Conservation (phyloP, 331 rosid genomes). For the Arachis monticola region DNA sequence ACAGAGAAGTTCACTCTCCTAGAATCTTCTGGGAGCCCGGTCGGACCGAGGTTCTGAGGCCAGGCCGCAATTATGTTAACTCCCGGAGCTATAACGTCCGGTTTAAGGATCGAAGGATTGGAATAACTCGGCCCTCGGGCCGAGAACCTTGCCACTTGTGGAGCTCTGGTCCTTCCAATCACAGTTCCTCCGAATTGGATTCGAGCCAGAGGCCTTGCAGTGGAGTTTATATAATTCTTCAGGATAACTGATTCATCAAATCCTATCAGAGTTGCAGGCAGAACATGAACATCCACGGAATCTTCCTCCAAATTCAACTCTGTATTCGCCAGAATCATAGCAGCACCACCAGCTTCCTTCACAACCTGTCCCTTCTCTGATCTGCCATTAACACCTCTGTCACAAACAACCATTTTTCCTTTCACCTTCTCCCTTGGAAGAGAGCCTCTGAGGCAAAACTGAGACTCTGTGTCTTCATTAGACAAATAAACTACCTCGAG, state of each 20-base stretch:
- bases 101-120: conserved; percentile 91
- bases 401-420: conserved; percentile 89
- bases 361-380: conserved; percentile 93
- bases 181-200: conserved; percentile 82
- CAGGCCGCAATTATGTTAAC: conserved; percentile 98
- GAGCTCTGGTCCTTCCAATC: conserved; percentile 72
- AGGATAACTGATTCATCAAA: conserved; percentile 71
- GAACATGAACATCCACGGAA: conserved; percentile 91
- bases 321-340: conserved; percentile 83
- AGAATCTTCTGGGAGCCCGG: conserved; percentile 77
- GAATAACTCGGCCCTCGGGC: conserved; percentile 85
- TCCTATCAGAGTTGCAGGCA: conserved; percentile 87
- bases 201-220: conserved; percentile 65
- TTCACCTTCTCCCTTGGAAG: conserved; percentile 73
- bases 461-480: conserved; percentile 58
- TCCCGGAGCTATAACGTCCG: conserved; percentile 94
- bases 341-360: conserved; percentile 88
- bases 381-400: conserved; percentile 85
- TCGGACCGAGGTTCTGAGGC: conserved; percentile 96
- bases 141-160: conserved; percentile 86
- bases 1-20: conserved; percentile 84
- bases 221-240: conserved; percentile 75
- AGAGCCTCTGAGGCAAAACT: conserved; percentile 77
- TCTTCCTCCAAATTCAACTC: conserved; percentile 83
- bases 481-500: conserved; percentile 68